These are phyloP conservation scores for Cercophora newfieldiana DNA, from an alignment of 495 filamentous ascomycete genomes.

Conservation along the genomic window DNA sequence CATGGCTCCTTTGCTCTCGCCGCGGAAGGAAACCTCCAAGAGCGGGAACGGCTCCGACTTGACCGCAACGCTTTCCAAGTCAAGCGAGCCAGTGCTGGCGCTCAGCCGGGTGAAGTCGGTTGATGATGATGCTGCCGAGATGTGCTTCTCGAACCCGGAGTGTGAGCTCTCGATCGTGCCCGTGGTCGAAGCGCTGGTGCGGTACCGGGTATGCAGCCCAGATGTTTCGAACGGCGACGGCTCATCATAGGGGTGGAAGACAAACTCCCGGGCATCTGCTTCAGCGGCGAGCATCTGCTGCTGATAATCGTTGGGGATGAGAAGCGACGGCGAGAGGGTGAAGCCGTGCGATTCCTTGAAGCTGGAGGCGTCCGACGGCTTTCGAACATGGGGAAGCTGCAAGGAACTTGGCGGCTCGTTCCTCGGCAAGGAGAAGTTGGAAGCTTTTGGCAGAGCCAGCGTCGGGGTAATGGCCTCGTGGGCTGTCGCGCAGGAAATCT, in stretches of 20 bases:
- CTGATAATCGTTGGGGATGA: slow-evolving; percentile 54
- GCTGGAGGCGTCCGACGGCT: slow-evolving; percentile 48
- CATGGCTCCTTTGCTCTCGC: slow-evolving; percentile 30
- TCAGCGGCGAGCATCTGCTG: slow-evolving; percentile 47
- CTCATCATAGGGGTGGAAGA: slow-evolving; percentile 36
- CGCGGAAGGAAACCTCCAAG: slow-evolving; percentile 25
- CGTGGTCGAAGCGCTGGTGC: slow-evolving; percentile 49
- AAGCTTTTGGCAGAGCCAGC: slow-evolving; percentile 31
- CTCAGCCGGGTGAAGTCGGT: slow-evolving; percentile 47
- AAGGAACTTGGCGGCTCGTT: slow-evolving; percentile 29
- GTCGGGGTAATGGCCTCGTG: slow-evolving; percentile 46
- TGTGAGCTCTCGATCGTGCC: slow-evolving; percentile 33
- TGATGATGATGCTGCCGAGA: slow-evolving; percentile 43
- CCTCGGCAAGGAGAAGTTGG: slow-evolving; percentile 47
- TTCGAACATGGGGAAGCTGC: slow-evolving; percentile 33
- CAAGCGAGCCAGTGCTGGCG: slow-evolving; percentile 43
- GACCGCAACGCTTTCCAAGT: slow-evolving; percentile 30
- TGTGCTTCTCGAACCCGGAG: slow-evolving; percentile 43
- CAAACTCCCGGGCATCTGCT: slow-evolving; percentile 37
- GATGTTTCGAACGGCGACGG: slow-evolving; percentile 34
- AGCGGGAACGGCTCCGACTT: slow-evolving; percentile 30
- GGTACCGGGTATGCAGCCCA: slow-evolving; percentile 28
- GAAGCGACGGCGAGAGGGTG: slow-evolving; percentile 52
- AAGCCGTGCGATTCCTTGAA: slow-evolving; percentile 59
- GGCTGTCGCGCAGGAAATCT: slow-evolving; percentile 35